A percentile compares a stretch with the other conserved stretches of the same genome.
phyloP scores from a whole-genome alignment of 75 land plant genomes.

The Pinus taeda region DNA sequence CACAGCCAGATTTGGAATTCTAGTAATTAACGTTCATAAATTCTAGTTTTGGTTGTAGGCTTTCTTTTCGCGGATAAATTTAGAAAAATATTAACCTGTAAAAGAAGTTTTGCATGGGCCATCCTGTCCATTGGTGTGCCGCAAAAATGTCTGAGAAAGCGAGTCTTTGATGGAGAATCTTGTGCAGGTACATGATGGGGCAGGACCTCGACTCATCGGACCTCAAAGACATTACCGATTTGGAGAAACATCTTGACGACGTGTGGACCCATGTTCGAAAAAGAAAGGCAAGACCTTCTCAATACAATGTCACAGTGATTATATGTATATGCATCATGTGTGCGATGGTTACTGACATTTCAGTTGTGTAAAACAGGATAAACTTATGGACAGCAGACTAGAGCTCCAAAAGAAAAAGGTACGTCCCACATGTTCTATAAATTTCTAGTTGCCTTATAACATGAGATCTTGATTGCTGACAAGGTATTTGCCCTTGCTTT shows the following conservation, averaged over 20 bases:
- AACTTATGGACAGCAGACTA: not conserved
- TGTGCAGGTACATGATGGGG: not conserved
- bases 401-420: not conserved
- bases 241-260: not conserved
- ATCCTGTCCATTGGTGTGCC: no score
- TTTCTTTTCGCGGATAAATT: no score
- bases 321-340: not conserved
- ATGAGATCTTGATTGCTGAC: no score
- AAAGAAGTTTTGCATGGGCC: no score
- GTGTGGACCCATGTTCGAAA: not conserved
- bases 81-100: no score
- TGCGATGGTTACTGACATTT: not conserved
- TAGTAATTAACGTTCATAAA: no score
- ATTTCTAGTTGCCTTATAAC: not conserved
- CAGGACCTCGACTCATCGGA: not conserved
- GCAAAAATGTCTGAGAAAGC: no score
- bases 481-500: no score
- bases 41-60: no score
- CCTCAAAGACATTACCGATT: not conserved
- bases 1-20: no score
- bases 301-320: not conserved
- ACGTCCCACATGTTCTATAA: not conserved
- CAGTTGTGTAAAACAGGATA: not conserved
- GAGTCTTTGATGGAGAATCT: no score
- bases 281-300: not conserved